A percentile compares a stretch with the other conserved stretches of the same genome.
Evolutionary conservation across 1,284 basidiomycete species (phyloP).

Genomic region (Veloporphyrellus conicus): DNA sequence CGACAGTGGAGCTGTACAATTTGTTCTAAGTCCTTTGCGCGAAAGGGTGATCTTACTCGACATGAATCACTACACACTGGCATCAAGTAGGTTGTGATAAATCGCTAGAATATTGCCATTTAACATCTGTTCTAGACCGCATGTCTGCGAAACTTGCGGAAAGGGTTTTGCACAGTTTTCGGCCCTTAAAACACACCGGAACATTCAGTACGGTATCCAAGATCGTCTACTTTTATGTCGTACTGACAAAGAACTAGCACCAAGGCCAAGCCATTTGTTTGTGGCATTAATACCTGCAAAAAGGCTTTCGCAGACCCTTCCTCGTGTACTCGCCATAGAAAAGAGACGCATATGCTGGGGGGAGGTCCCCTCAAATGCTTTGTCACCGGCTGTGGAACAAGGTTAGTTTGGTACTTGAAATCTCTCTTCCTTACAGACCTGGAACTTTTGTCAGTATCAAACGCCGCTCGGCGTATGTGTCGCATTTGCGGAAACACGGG

Average conservation of each 20-base stretch:
- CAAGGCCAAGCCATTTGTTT: slow-evolving; percentile 47
- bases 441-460: slow-evolving; percentile 46
- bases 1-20: slow-evolving; percentile 33
- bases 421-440: background rate
- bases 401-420: slow-evolving; percentile 33
- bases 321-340: slow-evolving; percentile 56
- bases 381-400: slow-evolving; percentile 41
- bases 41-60: slow-evolving; percentile 52
- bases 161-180: slow-evolving; percentile 52
- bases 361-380: slow-evolving; percentile 44
- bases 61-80: slow-evolving; percentile 46
- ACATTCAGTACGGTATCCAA: slow-evolving; percentile 50
- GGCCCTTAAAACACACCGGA: slow-evolving; percentile 54
- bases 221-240: background rate
- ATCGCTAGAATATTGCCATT: background rate
- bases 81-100: slow-evolving; percentile 37
- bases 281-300: slow-evolving; percentile 42
- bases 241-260: slow-evolving; percentile 39
- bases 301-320: slow-evolving; percentile 60
- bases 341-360: slow-evolving; percentile 47
- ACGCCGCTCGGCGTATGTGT: slow-evolving; percentile 52
- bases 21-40: slow-evolving; percentile 45
- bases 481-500: slow-evolving; percentile 51
- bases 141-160: slow-evolving; percentile 44
- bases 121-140: slow-evolving; percentile 36